phyloP scores from a whole-genome alignment of 2,329 filamentous ascomycete genomes.

The Ophiostoma angusticollis region DNA sequence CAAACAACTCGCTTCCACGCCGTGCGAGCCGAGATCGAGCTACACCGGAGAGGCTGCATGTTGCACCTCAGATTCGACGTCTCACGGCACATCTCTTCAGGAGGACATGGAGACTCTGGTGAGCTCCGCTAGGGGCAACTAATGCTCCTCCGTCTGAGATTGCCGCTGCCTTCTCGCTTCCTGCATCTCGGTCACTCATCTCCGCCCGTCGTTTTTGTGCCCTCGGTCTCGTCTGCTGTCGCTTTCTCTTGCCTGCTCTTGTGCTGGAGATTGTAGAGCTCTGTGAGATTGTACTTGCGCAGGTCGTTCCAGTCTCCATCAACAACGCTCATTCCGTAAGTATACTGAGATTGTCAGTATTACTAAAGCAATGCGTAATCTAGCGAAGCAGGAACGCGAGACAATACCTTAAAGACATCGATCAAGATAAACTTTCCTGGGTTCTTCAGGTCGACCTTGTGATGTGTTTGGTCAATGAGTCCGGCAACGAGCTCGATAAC shows the following conservation, averaged over 20 bases:
- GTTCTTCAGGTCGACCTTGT: conserved; percentile 66
- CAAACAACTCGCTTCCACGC: conserved; percentile 1
- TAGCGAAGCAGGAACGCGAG: background rate
- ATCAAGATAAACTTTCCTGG: conserved; percentile 70
- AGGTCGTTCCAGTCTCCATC: conserved; percentile 59
- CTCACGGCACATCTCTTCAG: background rate
- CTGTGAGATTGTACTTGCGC: conserved; percentile 66
- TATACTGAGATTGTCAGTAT: conserved; percentile 23
- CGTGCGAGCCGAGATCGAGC: background rate
- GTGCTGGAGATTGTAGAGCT: conserved; percentile 43
- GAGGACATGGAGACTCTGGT: too few relatives aligned
- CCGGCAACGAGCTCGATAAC: conserved; percentile 61
- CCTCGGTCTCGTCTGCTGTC: background rate
- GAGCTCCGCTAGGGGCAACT: too few relatives aligned
- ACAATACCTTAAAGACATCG: conserved; percentile 61
- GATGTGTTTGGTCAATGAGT: conserved; percentile 45
- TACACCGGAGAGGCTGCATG: background rate
- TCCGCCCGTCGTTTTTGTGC: background rate
- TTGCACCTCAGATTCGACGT: background rate
- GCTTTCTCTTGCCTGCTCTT: conserved; percentile 12
- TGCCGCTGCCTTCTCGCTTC: background rate
- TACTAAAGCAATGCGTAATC: too few relatives aligned
- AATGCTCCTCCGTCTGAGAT: background rate
- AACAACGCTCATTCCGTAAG: conserved; percentile 70
- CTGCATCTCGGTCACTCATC: background rate